Base-by-base conservation (phyloP, 1,284 basidiomycete genomes). In the Cystobasidium slooffiae region DNA sequence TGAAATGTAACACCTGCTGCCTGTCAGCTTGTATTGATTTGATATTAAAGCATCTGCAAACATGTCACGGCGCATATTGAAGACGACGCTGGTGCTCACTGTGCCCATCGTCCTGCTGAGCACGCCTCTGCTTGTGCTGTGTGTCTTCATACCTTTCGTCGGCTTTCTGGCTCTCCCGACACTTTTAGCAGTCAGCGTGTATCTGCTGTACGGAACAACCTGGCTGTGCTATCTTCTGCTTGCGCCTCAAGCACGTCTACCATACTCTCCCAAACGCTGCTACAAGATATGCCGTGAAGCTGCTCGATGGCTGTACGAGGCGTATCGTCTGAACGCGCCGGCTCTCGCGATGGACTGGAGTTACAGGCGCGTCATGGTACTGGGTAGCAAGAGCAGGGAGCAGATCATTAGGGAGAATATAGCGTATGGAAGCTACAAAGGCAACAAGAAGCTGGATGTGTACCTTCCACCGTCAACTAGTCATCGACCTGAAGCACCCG, bases 141-240 rank as follows among this genome's bases (percentile, higher is more conserved):
- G 67, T 44, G 53, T 67, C 24, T 66, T 75, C 55, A 72, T 78
- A 9, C 77, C 77, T 37, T 31, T 78, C 22, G 49, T 77, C 31
- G 69, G 70, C 47, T 79, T 81, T 53, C 78, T 82, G 47, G 77
- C 81, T n/a, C 76, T 82, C 58, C 79, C 82, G 20, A 77, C 80
- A 12, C 64, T 80, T 47, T 75, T 81, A 49, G 77, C 79, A 16
- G 67, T 78, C n/a, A 46, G 78, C 37, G 72, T 82, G 12, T 78
- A 64, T 31, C 31, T 70, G 69, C 69, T 82, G 43, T 82, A 82
- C 61, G 67, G 77, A 8, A 74, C 81, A 1, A 77, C 81, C 8
- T 82, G 82, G 82, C 78, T 80, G 53, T 77, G 78, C 47, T 82
- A 83, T 67, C 79, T 82, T 37, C 37, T 79, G 10, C 61, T 81